phyloP scores from a whole-genome alignment of 2,329 filamentous ascomycete species.

The Paecilomyces formosus region DNA sequence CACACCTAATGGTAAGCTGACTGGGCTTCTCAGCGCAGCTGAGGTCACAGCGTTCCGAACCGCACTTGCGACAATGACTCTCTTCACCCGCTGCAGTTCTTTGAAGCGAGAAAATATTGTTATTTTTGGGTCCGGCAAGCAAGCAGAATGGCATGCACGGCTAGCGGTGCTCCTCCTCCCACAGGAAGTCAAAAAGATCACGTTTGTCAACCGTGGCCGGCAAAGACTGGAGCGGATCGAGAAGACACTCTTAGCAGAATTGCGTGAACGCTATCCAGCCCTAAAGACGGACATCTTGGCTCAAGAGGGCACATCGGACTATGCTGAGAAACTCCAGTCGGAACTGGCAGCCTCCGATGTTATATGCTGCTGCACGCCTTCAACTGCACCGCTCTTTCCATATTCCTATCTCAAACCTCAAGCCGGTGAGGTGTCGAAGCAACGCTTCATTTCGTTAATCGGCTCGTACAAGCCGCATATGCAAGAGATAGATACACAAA shows the following conservation, averaged over 20 bases:
- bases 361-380: conserved; percentile 45
- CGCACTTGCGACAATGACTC: conserved; percentile 61
- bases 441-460: conserved; percentile 44
- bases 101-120: conserved; percentile 28
- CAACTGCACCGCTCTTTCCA: conserved; percentile 37
- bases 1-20: conserved; percentile 51
- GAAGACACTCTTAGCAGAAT: conserved; percentile 18
- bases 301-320: conserved; percentile 57
- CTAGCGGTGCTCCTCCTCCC: conserved; percentile 42
- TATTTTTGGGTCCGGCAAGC: conserved; percentile 43
- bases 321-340: conserved; percentile 18
- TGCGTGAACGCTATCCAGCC: conserved; percentile 30
- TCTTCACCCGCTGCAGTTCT: conserved; percentile 44
- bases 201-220: conserved; percentile 64
- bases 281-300: conserved; percentile 30
- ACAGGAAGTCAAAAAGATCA: conserved; percentile 51
- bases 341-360: conserved; percentile 31
- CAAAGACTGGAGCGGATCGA: conserved; percentile 50
- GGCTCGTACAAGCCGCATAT: conserved; percentile 50
- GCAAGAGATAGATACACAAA: conserved; percentile 42
- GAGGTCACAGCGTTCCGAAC: conserved; percentile 76
- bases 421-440: conserved; percentile 20
- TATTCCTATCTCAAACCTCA: conserved; percentile 27
- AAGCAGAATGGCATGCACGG: conserved; percentile 45
- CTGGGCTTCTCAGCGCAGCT: conserved; percentile 64